A percentile compares a stretch with the other conserved stretches of the same genome.
phyloP scores from a whole-genome alignment of 2,329 filamentous ascomycete genomes.

The Fonsecaea multimorphosa region DNA sequence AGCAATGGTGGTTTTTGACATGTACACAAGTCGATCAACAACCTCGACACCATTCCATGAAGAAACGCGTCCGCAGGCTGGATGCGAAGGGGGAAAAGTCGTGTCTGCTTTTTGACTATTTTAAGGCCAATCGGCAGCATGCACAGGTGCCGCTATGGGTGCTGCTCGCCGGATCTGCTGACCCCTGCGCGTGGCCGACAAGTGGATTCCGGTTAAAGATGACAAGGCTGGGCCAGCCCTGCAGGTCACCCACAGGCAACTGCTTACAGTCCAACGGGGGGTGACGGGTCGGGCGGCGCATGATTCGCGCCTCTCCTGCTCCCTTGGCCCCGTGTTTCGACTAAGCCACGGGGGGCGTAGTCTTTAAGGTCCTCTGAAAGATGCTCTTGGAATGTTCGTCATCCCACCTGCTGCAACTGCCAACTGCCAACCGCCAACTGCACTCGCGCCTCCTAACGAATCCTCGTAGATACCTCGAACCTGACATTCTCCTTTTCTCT shows the following conservation, averaged over 20 bases:
- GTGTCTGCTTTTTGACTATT: background rate
- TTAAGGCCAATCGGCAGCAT: conserved; percentile 16
- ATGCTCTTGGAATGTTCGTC: conserved; percentile 12
- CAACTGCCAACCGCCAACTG: too few relatives aligned
- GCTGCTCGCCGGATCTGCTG: background rate
- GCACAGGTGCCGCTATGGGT: too few relatives aligned
- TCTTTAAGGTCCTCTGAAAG: conserved; percentile 26
- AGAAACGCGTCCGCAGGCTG: conserved; percentile 6
- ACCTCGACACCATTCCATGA: background rate
- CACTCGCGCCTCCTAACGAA: conserved; percentile 5
- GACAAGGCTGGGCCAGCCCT: conserved; percentile 8
- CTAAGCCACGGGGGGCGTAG: conserved; percentile 8
- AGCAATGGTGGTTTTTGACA: conserved; percentile 80
- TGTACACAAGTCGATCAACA: conserved; percentile 45
- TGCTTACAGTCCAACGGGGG: too few relatives aligned
- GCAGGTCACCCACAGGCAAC: too few relatives aligned
- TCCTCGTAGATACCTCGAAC: background rate
- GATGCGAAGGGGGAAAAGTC: background rate
- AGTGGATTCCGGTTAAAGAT: conserved; percentile 13
- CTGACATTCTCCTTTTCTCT: background rate
- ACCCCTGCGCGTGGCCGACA: background rate
- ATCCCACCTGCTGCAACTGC: conserved; percentile 13
- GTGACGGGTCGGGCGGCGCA: background rate
- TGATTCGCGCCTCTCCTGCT: background rate
- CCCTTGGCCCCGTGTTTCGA: background rate